A percentile compares a stretch with the other conserved stretches of the same genome.
Conservation (phyloP, 371 early-diverging fungal species). For the Circinella minor region DNA sequence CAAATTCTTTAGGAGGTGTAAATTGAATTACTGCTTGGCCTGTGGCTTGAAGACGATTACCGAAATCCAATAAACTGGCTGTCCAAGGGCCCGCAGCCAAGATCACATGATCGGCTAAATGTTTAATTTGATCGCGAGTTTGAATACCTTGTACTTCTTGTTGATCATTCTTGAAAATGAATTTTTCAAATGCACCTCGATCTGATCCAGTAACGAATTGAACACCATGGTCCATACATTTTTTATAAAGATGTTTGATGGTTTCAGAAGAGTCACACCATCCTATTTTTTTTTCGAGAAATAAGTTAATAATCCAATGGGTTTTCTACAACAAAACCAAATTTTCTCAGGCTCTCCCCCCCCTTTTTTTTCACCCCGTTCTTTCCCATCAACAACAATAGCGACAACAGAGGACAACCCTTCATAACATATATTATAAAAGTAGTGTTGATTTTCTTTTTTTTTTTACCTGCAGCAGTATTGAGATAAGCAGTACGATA, state of each 20-base stretch:
- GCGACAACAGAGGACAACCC: too few relatives aligned
- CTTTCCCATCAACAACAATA: too few relatives aligned
- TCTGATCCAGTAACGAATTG: conserved; percentile 38
- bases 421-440: too few relatives aligned
- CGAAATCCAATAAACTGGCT: conserved; percentile 44
- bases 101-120: conserved; percentile 44
- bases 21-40: conserved; percentile 62
- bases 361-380: too few relatives aligned
- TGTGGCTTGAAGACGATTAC: conserved; percentile 39
- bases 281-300: conserved; percentile 17
- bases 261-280: conserved; percentile 45
- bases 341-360: not conserved
- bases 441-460: not conserved
- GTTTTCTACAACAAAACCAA: not conserved
- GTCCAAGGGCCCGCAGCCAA: conserved; percentile 63
- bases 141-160: conserved; percentile 40
- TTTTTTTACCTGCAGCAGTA: conserved; percentile 35
- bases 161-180: conserved; percentile 16
- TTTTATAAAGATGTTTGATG: conserved; percentile 35
- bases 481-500: conserved; percentile 43
- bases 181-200: conserved; percentile 32
- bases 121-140: conserved; percentile 40
- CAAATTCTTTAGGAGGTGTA: conserved; percentile 12
- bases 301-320: not conserved
- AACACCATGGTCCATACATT: conserved; percentile 39